Percentiles rank a stretch among this genome's conserved stretches.
phyloP scores from a whole-genome alignment of 1,284 basidiomycete species.

The Prillingera fragicola region DNA sequence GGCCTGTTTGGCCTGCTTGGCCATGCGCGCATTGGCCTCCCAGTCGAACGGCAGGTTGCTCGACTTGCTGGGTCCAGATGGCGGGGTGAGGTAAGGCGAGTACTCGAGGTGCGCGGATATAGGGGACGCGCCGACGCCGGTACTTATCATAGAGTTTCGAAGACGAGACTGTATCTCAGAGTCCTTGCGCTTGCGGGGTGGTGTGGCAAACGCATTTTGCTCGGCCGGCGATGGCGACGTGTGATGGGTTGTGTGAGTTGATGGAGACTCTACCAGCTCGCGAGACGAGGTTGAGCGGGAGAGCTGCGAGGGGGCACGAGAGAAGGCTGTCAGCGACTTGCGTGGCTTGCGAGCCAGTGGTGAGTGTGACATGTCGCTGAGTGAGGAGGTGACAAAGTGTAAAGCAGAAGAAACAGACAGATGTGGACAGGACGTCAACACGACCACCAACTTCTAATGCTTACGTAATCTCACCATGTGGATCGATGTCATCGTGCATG shows the following conservation, averaged over 20 bases:
- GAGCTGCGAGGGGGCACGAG: constrained; percentile 35
- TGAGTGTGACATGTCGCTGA: constrained; percentile 39
- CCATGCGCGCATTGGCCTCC: constrained; percentile 32
- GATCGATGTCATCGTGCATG: no score
- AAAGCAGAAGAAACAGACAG: no score
- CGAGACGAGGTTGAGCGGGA: constrained; percentile 25
- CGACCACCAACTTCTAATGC: no score
- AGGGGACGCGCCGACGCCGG: no score
- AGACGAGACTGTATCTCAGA: not conserved
- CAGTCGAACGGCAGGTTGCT: constrained; percentile 41
- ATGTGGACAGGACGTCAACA: no score
- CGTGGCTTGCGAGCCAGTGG: constrained; percentile 34
- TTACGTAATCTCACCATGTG: no score
- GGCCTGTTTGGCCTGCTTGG: constrained; percentile 13
- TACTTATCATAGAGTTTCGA: no score
- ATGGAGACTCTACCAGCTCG: constrained; percentile 2
- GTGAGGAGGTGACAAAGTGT: no score
- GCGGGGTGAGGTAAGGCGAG: constrained; percentile 40
- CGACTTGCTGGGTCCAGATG: constrained; percentile 27
- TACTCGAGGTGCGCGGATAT: constrained; percentile 12
- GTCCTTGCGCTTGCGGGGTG: constrained; percentile 1
- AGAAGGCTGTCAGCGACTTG: constrained; percentile 35
- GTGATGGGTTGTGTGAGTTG: not conserved
- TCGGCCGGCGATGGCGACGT: not conserved
- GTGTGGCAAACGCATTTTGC: constrained; percentile 12